Percentiles rank a stretch among this genome's conserved stretches.
Evolutionary conservation across 192 early-diverging fungal genomes (phyloP).

Genomic region (Backusella morwellensis): DNA sequence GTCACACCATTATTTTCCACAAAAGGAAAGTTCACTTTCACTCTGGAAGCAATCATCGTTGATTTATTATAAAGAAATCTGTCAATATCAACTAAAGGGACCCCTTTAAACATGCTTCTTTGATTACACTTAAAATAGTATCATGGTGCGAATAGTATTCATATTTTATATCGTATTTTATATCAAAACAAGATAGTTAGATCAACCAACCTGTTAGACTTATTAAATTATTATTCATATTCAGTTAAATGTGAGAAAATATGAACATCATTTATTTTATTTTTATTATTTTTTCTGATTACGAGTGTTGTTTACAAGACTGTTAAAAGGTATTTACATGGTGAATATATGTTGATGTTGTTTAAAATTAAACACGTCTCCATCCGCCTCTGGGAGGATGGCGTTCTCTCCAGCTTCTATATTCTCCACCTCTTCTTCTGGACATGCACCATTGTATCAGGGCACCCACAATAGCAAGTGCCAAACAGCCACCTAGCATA

Average conservation of each 20-base stretch:
- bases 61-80: too few species aligned
- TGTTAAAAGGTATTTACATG: neutral
- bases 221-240: neutral
- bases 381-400: conserved; percentile 9
- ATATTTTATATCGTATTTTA: too few species aligned
- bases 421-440: conserved; percentile 23
- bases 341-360: neutral
- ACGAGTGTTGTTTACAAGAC: neutral
- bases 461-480: conserved; percentile 61
- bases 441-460: conserved; percentile 63
- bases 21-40: too few species aligned
- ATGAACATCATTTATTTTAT: neutral
- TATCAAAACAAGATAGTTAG: too few species aligned
- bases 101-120: too few species aligned
- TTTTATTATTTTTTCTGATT: neutral
- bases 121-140: too few species aligned
- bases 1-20: too few species aligned
- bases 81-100: too few species aligned
- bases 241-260: neutral
- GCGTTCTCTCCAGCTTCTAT: conserved; percentile 27
- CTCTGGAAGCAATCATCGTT: too few species aligned
- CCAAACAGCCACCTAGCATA: conserved; percentile 69
- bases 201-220: too few species aligned
- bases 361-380: conserved; percentile 25
- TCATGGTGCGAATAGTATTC: too few species aligned